These are phyloP conservation scores for Saccharomycopsis javanensis DNA, from an alignment of 805 yeast genomes.

Conservation along the genomic window DNA sequence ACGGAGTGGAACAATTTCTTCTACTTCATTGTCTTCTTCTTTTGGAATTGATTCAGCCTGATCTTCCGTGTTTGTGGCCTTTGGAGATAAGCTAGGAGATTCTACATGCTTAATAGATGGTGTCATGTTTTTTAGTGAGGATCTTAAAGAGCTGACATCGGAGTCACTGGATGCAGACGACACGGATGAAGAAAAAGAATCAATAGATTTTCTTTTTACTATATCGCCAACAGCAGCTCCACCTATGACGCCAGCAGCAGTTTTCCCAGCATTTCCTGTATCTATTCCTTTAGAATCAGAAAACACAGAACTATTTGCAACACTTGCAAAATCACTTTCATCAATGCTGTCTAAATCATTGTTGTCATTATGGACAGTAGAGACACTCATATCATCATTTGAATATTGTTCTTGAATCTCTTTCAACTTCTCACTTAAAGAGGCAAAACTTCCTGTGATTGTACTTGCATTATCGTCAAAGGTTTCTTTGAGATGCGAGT, in stretches of 20 bases:
- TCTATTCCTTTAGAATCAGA: neutral
- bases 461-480: conserved; percentile 18
- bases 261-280: neutral
- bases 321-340: neutral
- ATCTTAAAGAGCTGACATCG: conserved; percentile 13
- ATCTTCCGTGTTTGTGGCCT: neutral
- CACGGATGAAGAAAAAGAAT: neutral
- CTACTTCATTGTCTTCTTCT: neutral
- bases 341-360: neutral
- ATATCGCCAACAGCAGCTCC: conserved; percentile 6
- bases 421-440: conserved; percentile 18
- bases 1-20: conserved; percentile 1
- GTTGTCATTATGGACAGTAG: conserved; percentile 9
- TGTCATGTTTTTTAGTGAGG: conserved; percentile 14
- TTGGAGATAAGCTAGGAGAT: conserved; percentile 1
- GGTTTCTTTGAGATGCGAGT: neutral
- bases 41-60: conserved; percentile 1
- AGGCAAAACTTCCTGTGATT: conserved; percentile 18
- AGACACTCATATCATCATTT: conserved; percentile 4
- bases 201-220: neutral
- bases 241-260: neutral
- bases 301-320: neutral
- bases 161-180: neutral
- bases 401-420: conserved; percentile 19
- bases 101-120: conserved; percentile 4